These are phyloP conservation scores for Lachancea dasiensis DNA, from an alignment of 805 yeast species.

Conservation along the genomic window DNA sequence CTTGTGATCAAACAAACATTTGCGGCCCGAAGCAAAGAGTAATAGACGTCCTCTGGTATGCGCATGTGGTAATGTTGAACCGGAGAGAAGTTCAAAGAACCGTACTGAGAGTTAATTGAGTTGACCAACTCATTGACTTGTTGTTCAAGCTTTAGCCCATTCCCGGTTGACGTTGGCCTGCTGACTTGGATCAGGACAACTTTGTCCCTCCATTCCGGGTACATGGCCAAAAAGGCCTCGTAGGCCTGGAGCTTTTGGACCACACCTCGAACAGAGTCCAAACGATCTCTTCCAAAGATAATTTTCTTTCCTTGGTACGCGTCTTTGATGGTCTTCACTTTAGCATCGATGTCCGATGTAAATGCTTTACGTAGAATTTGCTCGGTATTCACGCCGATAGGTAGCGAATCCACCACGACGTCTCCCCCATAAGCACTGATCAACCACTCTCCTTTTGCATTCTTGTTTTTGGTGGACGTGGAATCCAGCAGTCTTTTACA, in stretches of 20 bases:
- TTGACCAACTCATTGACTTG: conserved; percentile 79
- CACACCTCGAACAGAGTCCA: conserved; percentile 89
- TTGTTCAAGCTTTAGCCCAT: conserved; percentile 59
- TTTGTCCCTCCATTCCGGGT: conserved; percentile 84
- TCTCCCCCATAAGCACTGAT: conserved; percentile 70
- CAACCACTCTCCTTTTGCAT: conserved; percentile 29
- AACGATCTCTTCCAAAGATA: conserved; percentile 89
- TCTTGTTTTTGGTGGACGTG: conserved; percentile 43
- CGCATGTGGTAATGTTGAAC: conserved; percentile 91
- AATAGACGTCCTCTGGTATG: conserved; percentile 80
- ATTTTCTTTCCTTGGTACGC: conserved; percentile 63
- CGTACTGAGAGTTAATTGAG: conserved; percentile 78
- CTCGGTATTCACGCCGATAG: conserved; percentile 83
- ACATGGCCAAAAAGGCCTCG: conserved; percentile 80
- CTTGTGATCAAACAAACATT: conserved; percentile 86
- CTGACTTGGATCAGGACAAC: conserved; percentile 91
- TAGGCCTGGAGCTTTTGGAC: conserved; percentile 89
- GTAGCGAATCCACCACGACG: conserved; percentile 67
- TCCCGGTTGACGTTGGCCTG: conserved; percentile 47
- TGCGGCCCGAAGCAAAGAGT: conserved; percentile 82
- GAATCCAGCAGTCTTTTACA: conserved; percentile 84
- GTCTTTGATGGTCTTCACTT: conserved; percentile 57
- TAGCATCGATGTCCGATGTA: conserved; percentile 45
- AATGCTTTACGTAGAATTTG: conserved; percentile 57
- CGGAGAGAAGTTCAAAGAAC: conserved; percentile 76